Evolutionary conservation across 202 grass and related monocot species (phyloP).

Genomic region (Digitaria exilis): DNA sequence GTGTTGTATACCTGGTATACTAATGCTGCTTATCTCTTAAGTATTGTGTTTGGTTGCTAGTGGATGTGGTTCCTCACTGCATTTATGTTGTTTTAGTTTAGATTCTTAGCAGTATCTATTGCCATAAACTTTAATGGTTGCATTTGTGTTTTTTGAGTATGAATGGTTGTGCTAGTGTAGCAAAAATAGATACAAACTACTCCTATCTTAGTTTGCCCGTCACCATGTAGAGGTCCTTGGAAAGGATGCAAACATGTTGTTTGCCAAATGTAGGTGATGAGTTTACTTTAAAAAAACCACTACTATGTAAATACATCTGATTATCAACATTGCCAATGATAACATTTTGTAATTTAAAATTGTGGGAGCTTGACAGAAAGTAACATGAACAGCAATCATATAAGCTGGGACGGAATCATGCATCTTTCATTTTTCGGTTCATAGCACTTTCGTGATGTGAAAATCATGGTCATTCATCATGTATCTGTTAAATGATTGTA

Average conservation of each 20-base stretch:
- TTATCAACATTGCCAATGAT: neutral
- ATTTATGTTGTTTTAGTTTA: neutral
- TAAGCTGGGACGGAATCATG: neutral
- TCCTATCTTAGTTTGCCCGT: neutral
- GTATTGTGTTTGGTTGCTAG: neutral
- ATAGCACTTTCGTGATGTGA: conserved; percentile 27
- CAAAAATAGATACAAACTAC: neutral
- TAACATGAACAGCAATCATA: neutral
- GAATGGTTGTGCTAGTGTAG: neutral
- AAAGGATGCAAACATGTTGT: conserved; percentile 1
- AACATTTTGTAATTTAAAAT: neutral
- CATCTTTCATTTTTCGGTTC: conserved; percentile 37
- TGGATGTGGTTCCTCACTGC: neutral
- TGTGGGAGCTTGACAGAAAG: neutral
- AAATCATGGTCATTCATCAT: conserved; percentile 30
- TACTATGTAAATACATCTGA: neutral
- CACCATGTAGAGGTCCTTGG: neutral
- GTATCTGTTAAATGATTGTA: neutral
- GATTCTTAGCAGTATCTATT: neutral
- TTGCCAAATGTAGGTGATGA: neutral
- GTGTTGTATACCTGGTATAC: neutral
- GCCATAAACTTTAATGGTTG: neutral
- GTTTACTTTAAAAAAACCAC: neutral
- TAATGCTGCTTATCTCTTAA: neutral
- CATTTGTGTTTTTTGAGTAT: neutral